A percentile compares a stretch with the other conserved stretches of the same genome.
Conservation (phyloP, 192 early-diverging fungal genomes). For the Oehlia diaphana region DNA sequence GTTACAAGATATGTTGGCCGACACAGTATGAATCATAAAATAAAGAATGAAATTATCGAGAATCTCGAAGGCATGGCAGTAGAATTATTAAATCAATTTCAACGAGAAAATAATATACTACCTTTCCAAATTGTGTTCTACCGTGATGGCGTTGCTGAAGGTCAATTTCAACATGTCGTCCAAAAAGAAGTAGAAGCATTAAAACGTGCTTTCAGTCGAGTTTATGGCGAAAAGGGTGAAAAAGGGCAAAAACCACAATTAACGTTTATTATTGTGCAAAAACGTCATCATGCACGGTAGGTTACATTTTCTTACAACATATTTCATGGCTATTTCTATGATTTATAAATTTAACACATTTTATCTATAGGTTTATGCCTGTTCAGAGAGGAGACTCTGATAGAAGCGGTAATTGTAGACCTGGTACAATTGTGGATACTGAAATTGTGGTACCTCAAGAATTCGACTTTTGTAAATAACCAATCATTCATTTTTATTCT, state of each 20-base stretch:
- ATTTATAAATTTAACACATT: background rate
- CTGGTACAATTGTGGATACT: constrained; percentile 77
- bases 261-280: constrained; percentile 84
- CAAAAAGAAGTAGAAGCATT: constrained; percentile 11
- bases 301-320: background rate
- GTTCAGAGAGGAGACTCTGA: constrained; percentile 52
- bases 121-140: constrained; percentile 79
- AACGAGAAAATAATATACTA: constrained; percentile 61
- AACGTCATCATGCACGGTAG: constrained; percentile 83
- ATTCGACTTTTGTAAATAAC: constrained; percentile 50
- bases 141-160: constrained; percentile 85
- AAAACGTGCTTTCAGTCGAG: constrained; percentile 51
- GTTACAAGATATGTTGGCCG: constrained; percentile 60
- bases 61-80: constrained; percentile 59
- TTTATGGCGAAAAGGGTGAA: constrained; percentile 71
- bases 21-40: constrained; percentile 56
- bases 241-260: constrained; percentile 69
- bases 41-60: constrained; percentile 59
- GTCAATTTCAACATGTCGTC: constrained; percentile 46
- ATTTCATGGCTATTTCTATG: no score
- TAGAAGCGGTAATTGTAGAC: constrained; percentile 71
- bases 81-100: constrained; percentile 64
- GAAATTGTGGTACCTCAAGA: constrained; percentile 64
- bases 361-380: constrained; percentile 1
- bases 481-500: background rate